These are phyloP conservation scores for Taiwanofungus camphoratus DNA, from an alignment of 1,284 basidiomycete species.

Conservation along the genomic window DNA sequence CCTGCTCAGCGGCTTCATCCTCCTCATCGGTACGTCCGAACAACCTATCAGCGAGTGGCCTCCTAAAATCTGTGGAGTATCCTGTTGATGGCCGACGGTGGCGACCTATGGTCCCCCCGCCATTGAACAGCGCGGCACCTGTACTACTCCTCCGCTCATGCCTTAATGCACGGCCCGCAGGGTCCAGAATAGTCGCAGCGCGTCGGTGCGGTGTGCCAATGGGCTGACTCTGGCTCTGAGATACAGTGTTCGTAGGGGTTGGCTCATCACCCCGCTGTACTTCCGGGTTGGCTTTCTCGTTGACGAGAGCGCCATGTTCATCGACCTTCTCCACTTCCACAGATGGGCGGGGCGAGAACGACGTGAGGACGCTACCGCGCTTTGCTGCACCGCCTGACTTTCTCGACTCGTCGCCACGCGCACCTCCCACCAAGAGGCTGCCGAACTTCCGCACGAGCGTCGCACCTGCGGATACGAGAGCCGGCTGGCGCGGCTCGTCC, in stretches of 20 bases:
- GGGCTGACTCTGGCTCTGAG: slow-evolving; percentile 52
- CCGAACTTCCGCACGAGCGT: slow-evolving; percentile 74
- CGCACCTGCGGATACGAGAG: slow-evolving; percentile 48
- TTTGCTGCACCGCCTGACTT: slow-evolving; percentile 35
- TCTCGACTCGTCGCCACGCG: slow-evolving; percentile 38
- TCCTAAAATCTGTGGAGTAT: slow-evolving; percentile 34
- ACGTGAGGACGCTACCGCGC: slow-evolving; percentile 45
- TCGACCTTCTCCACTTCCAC: slow-evolving; percentile 27
- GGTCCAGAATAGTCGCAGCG: slow-evolving; percentile 70
- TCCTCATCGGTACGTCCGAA: slow-evolving; percentile 50
- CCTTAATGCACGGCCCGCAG: slow-evolving; percentile 47
- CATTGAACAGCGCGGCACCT: slow-evolving; percentile 51
- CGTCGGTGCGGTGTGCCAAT: slow-evolving; percentile 54
- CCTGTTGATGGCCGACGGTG: slow-evolving; percentile 64
- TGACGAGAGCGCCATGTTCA: slow-evolving; percentile 16
- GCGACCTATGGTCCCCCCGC: slow-evolving; percentile 56
- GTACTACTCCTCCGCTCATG: slow-evolving; percentile 78
- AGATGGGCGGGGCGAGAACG: slow-evolving; percentile 43
- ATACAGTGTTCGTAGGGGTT: slow-evolving; percentile 31
- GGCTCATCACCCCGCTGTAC: slow-evolving; percentile 14
- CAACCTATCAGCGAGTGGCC: slow-evolving; percentile 39
- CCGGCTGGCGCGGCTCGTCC: slow-evolving; percentile 26
- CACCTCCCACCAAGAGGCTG: slow-evolving; percentile 46
- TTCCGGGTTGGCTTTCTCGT: slow-evolving; percentile 23
- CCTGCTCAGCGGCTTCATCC: slow-evolving; percentile 34